Base-by-base conservation (phyloP, 2,329 filamentous ascomycete genomes). In the Ophiocordyceps camponoti-saundersi region DNA sequence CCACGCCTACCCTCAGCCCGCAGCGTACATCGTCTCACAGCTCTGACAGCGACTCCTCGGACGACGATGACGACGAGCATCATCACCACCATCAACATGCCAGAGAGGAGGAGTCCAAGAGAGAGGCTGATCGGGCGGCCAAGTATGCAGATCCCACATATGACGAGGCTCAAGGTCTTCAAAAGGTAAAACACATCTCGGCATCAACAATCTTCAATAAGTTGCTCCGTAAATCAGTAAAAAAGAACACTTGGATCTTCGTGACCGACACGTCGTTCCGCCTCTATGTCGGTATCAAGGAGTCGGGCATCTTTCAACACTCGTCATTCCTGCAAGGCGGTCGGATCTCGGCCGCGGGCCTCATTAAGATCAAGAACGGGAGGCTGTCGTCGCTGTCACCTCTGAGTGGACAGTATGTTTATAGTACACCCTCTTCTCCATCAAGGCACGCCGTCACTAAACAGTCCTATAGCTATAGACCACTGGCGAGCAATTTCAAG, bases 241-340 rank as follows among this genome's bases (percentile, higher is more conserved):
- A 80, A 61, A 87, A 87, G 51, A 89, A 90, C 57, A 92, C 85
- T 5, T 95, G 89, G 89, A 93, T 95, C 52, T 95, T 94, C 56
- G 88, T 89, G 8, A 82, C 84, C 22, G 88, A 95, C 62, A 90
- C 85, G 1, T 82, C 77, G 1, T 92, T 89, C 60, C 78, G 85
- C 1, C 69, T 95, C 0, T 95, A 94, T 60, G 79, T 95, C 32
- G 88, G 88, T 44, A 92, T 95, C 67, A 95, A 95, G 58, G 79
- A 85, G 60, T 82, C 80, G 4, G 89, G 89, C 12, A 79, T 84
- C 5, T 95, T 95, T 57, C 89, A 95, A 56, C 89, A 95, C 62
- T 89, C 82, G 13, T 92, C 85, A 0, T 95, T 95, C 56, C 70
- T 95, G 1, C 84, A 89, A 51, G 89, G 88, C 22, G 75, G 80